Evolutionary conservation across 345 rosid genomes (phyloP), one percentile per base, ranked within the genome.

Genomic region (Dipteronia dyeriana): DNA sequence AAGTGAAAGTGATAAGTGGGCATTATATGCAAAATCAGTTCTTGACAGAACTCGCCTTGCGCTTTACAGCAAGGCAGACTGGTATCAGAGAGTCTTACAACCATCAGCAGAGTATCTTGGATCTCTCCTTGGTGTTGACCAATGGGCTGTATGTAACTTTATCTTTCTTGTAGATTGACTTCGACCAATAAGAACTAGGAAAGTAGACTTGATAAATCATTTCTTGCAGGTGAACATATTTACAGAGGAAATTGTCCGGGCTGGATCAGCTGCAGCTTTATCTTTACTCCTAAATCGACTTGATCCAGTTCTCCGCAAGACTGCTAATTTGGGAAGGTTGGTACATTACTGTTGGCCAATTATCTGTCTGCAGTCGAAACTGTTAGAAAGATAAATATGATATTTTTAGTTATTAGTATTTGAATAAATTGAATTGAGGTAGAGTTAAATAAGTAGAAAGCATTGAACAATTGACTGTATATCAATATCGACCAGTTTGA

Each of bases 91-190:
- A 80, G 77, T 94, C 79, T 83, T 96, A 88, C 98, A 96, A 82
- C 98, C 99, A 56, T 96, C 99, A 9, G 99, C 95, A 16, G 93
- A 89, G 79, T 92, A 94, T 86, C 95, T 96, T 81, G 99, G 99
- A 79, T 89, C 92, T 41, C 85, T 85, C 84, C 97, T 96, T 78
- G 89, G 89, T 80, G 95, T 96, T 74, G 95, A 92, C 71, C 86
- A 79, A 62, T 85, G 90, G 89, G 99, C 98, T 79, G 99, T 96
- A 92, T 68, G 99, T 81, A 45, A 65, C 25, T 19, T 73, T 63
- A 75, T 65, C 61, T 74, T 68, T 71, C 13, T 31, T 72, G 19
- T 9, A 26, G 34, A 14, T 38, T 76, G 11, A n/a, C 29, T 65
- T n/a, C 62, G n/a, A 49, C 14, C 29, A 11, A 20, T 12, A 49